Conservation (phyloP, 1,139 yeast genomes). For the Candida tunisiensis region DNA sequence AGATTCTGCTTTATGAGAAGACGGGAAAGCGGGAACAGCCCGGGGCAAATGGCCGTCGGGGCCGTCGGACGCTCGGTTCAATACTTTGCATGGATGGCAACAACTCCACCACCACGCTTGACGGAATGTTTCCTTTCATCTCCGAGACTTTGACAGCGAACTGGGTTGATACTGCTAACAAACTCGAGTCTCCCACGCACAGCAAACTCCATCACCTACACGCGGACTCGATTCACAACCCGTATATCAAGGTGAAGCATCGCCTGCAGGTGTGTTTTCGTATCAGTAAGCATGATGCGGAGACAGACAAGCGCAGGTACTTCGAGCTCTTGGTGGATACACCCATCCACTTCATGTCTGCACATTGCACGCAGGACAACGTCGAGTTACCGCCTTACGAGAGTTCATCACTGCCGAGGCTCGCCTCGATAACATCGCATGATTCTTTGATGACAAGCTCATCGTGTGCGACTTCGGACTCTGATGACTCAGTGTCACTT, state of each 20-base stretch:
- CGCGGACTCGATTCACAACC: too few relatives aligned
- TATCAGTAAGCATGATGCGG: conserved; percentile 46
- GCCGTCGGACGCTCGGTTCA: too few relatives aligned
- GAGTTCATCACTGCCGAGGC: too few relatives aligned
- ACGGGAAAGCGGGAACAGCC: conserved; percentile 7
- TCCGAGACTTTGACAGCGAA: background rate
- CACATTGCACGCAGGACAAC: conserved; percentile 51
- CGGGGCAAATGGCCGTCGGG: background rate
- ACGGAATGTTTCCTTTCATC: background rate
- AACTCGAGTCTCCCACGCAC: conserved; percentile 21
- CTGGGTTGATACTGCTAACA: background rate
- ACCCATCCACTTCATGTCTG: conserved; percentile 56
- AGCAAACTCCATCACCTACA: too few relatives aligned
- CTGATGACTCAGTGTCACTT: too few relatives aligned
- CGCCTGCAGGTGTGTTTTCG: conserved; percentile 65
- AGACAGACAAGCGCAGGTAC: conserved; percentile 47
- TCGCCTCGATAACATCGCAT: too few relatives aligned
- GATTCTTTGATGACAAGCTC: too few relatives aligned
- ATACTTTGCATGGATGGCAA: background rate
- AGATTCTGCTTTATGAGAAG: conserved; percentile 14
- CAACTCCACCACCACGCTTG: background rate
- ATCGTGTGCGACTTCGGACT: too few relatives aligned
- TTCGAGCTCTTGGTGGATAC: conserved; percentile 85
- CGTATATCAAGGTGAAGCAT: conserved; percentile 59
- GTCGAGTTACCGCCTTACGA: conserved; percentile 54